Evolutionary conservation across 2,329 filamentous ascomycete genomes (phyloP).

Genomic region (Fusarium sp.): DNA sequence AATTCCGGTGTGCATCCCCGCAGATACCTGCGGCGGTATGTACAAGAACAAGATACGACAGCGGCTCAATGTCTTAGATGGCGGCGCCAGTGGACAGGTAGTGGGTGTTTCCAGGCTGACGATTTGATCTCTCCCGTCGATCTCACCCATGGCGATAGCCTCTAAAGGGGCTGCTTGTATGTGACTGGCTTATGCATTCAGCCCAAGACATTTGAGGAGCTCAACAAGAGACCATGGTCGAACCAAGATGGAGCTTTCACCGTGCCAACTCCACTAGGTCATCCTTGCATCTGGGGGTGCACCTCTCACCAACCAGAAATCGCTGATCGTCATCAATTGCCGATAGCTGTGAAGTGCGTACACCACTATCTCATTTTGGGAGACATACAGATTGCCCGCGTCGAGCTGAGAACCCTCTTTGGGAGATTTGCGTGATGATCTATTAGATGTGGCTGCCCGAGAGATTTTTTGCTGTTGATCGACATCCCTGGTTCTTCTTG

Average conservation of each 20-base stretch:
- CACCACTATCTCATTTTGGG: slow-evolving; percentile 9
- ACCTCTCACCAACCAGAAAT: slow-evolving; percentile 22
- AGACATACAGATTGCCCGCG: slow-evolving; percentile 1
- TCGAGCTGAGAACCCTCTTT: slow-evolving; percentile 20
- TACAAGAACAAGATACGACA: slow-evolving; percentile 4
- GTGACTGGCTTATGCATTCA: slow-evolving; percentile 7
- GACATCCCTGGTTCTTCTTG: background rate
- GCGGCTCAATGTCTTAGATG: slow-evolving; percentile 33
- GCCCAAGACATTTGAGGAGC: slow-evolving; percentile 17
- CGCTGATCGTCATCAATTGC: slow-evolving; percentile 25
- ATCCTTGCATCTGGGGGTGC: slow-evolving; percentile 15
- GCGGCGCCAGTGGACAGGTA: slow-evolving; percentile 4
- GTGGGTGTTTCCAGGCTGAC: slow-evolving; percentile 11
- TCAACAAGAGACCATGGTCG: background rate
- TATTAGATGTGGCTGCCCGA: slow-evolving; percentile 1
- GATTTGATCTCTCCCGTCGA: slow-evolving; percentile 10
- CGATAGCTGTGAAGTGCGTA: slow-evolving; percentile 8
- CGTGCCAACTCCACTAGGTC: slow-evolving; percentile 7
- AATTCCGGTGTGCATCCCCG: slow-evolving; percentile 24
- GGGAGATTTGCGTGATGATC: background rate
- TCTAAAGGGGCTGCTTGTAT: background rate
- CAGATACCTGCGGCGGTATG: background rate
- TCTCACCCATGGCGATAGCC: slow-evolving; percentile 18
- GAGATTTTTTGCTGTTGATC: slow-evolving; percentile 20
- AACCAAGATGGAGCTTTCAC: slow-evolving; percentile 13